Percentiles rank a stretch among this genome's conserved stretches.
phyloP scores from a whole-genome alignment of 768 basidiomycete genomes.

The Tubosaeta sp. region DNA sequence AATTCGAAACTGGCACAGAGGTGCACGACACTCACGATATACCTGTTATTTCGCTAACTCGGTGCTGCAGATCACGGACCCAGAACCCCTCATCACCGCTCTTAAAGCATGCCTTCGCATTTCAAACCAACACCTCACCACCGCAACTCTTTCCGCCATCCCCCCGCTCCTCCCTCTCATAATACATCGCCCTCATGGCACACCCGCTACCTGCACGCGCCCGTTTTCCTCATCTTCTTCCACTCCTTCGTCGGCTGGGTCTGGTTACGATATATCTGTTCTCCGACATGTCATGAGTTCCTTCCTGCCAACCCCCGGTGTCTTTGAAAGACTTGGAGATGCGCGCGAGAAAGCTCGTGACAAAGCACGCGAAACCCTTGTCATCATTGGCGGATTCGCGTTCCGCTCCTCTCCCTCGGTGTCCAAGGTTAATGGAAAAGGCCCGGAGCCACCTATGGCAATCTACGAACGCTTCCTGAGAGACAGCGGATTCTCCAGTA shows the following conservation, averaged over 20 bases:
- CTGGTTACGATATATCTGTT: constrained; percentile 47
- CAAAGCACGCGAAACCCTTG: constrained; percentile 74
- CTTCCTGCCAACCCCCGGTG: constrained; percentile 70
- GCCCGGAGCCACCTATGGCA: constrained; percentile 61
- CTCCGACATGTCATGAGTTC: constrained; percentile 66
- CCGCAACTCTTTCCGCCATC: constrained; percentile 69
- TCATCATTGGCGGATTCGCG: constrained; percentile 67
- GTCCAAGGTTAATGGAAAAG: constrained; percentile 53
- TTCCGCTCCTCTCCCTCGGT: constrained; percentile 51
- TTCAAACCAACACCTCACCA: constrained; percentile 77
- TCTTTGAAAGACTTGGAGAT: constrained; percentile 83
- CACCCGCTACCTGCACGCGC: constrained; percentile 24
- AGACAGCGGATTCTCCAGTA: constrained; percentile 72
- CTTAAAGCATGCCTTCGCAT: constrained; percentile 76
- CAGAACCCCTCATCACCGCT: constrained; percentile 62
- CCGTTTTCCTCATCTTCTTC: constrained; percentile 53
- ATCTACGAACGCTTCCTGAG: constrained; percentile 69
- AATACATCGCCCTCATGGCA: constrained; percentile 37
- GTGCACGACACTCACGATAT: constrained; percentile 36
- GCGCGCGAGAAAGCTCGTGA: constrained; percentile 62
- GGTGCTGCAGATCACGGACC: constrained; percentile 57
- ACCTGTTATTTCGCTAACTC: constrained; percentile 13
- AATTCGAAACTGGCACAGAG: constrained; percentile 69
- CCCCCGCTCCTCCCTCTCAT: constrained; percentile 64
- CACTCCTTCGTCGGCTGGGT: constrained; percentile 40